These are phyloP conservation scores for Carallia brachiata DNA, from an alignment of 345 rosid species.

Conservation along the genomic window DNA sequence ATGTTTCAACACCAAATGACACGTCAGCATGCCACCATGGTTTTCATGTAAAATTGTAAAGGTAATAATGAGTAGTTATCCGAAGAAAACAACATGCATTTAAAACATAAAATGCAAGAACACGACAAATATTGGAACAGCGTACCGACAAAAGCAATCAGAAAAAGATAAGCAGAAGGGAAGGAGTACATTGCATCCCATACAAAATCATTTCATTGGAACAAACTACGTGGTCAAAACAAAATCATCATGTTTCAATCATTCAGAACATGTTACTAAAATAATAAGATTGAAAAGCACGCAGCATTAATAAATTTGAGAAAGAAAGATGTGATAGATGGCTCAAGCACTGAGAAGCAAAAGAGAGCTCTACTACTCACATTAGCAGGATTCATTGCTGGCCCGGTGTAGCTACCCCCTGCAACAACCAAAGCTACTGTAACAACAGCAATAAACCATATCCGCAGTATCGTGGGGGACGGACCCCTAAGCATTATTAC, in stretches of 20 bases:
- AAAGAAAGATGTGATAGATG: not conserved
- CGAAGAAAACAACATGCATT: too few relatives aligned
- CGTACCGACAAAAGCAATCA: not conserved
- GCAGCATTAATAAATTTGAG: not conserved
- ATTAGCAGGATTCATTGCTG: slow-evolving; percentile 97
- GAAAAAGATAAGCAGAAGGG: not conserved
- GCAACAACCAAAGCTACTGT: slow-evolving; percentile 59
- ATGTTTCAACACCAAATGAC: too few relatives aligned
- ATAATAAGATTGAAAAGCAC: not conserved
- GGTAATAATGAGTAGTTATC: too few relatives aligned
- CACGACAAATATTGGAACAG: not conserved
- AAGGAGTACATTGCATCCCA: not conserved
- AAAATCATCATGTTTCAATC: not conserved
- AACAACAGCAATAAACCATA: slow-evolving; percentile 65
- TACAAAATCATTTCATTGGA: not conserved
- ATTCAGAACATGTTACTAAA: not conserved
- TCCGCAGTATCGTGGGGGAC: slow-evolving; percentile 38
- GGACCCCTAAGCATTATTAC: slow-evolving; percentile 77
- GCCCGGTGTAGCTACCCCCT: slow-evolving; percentile 74
- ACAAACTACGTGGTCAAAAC: not conserved
- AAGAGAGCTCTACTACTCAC: slow-evolving; percentile 47
- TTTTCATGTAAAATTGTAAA: too few relatives aligned
- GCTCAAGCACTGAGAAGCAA: not conserved
- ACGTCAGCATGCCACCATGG: too few relatives aligned
- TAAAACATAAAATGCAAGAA: too few relatives aligned